phyloP scores from a whole-genome alignment of 2,329 filamentous ascomycete species.

The Monilinia laxa region DNA sequence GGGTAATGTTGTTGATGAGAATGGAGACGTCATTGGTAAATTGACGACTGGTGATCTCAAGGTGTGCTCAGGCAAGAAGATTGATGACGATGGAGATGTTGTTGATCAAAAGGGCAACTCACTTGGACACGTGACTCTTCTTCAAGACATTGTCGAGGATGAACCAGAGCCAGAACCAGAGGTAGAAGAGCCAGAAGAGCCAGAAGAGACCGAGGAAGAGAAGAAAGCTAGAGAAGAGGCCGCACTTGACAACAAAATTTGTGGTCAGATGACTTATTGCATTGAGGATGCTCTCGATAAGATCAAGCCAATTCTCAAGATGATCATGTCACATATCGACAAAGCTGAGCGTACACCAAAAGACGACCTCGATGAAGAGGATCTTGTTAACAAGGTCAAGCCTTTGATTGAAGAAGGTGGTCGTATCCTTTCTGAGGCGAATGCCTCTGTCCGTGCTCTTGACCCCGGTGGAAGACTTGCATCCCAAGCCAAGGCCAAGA shows the following conservation, averaged over 20 bases:
- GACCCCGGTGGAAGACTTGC: slow-evolving; percentile 87
- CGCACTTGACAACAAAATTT: slow-evolving; percentile 72
- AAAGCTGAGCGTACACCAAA: slow-evolving; percentile 75
- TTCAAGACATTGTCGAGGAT: slow-evolving; percentile 55
- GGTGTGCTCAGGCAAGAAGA: slow-evolving; percentile 65
- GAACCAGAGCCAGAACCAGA: slow-evolving; percentile 42
- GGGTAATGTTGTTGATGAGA: slow-evolving; percentile 58
- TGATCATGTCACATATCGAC: slow-evolving; percentile 83
- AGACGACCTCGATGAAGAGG: slow-evolving; percentile 87
- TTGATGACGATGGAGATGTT: slow-evolving; percentile 70
- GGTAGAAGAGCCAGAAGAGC: slow-evolving; percentile 42
- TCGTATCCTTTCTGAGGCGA: slow-evolving; percentile 79
- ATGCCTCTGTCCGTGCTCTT: slow-evolving; percentile 81
- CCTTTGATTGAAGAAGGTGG: slow-evolving; percentile 85
- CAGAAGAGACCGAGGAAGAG: slow-evolving; percentile 57
- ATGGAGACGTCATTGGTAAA: slow-evolving; percentile 63
- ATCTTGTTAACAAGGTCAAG: slow-evolving; percentile 80
- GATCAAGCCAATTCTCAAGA: slow-evolving; percentile 79
- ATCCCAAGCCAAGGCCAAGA: slow-evolving; percentile 78
- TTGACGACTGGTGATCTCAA: slow-evolving; percentile 66
- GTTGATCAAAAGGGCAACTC: slow-evolving; percentile 66
- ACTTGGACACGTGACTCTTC: slow-evolving; percentile 66
- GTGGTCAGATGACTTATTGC: slow-evolving; percentile 69
- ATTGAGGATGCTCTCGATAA: slow-evolving; percentile 79
- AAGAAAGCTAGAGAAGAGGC: slow-evolving; percentile 55